Evolutionary conservation across 2,329 filamentous ascomycete genomes (phyloP), one percentile per base, ranked within the genome.

Genomic region (Hymenoscyphus albidus): DNA sequence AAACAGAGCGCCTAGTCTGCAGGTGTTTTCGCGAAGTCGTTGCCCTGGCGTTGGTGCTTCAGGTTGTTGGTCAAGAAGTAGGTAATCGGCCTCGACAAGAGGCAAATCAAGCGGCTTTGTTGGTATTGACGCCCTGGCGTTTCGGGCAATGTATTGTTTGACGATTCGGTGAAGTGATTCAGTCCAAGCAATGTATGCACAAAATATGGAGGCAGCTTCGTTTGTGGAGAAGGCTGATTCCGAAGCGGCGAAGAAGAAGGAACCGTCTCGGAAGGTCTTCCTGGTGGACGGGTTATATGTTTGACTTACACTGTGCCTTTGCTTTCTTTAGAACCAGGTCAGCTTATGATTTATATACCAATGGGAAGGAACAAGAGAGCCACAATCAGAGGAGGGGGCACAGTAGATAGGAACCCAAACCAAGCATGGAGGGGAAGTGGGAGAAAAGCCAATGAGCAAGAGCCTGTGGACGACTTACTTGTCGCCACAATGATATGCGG

Each of bases 1-100:
- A 42, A 68, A 71, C 12, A 70, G 40, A n/a, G 61, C 64, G 22
- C 59, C 40, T 6, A 67, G 42, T 31, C 63, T 65, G 59, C 44
- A 42, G 35, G n/a, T 55, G 16, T 39, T 65, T 39, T 65, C 64
- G 44, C 42, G 35, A n/a, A 65, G 55, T 27, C 39, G 31, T 27
- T 44, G 39, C 38, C 27, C 13, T 42, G 18, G 51, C 7, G 42
- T 61, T 40, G 61, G 22, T 31, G 61, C 51, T 38, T 58, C 22
- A 32, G 55, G 39, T 27, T 51, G 27, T n/a, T 55, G 38, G 16
- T 31, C 27, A 31, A 56, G 58, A 32, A 56, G 56, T 3, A 55
- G 18, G 40, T 64, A 60, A 14, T 61, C 44, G 58, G 27, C 42
- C n/a, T 60, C 42, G 40, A 63, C 27, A n/a, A 62, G 48, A 58